Evolutionary conservation across 2,329 filamentous ascomycete genomes (phyloP).

Genomic region (Pezicula carpinea): DNA sequence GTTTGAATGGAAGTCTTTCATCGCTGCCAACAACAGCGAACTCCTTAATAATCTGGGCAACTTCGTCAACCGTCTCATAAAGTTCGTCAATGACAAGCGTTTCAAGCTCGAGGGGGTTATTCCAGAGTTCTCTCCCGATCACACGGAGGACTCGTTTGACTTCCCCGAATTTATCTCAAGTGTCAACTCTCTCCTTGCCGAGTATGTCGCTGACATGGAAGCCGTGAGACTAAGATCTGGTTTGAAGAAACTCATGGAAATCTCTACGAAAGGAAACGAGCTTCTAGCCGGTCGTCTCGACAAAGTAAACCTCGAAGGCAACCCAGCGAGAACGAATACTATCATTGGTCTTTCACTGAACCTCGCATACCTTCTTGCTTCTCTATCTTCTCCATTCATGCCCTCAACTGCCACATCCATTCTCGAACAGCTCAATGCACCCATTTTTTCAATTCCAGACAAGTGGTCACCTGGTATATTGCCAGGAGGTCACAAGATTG

Average conservation of each 20-base stretch:
- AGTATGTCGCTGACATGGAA: constrained; percentile 66
- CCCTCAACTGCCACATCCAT: constrained; percentile 74
- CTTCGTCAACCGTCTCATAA: constrained; percentile 69
- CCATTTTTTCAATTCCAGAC: constrained; percentile 58
- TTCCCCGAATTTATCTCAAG: constrained; percentile 42
- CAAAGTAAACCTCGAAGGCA: constrained; percentile 33
- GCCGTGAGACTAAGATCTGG: constrained; percentile 66
- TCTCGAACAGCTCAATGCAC: constrained; percentile 65
- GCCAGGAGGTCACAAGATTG: constrained; percentile 73
- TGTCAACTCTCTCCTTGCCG: constrained; percentile 60
- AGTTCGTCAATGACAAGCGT: constrained; percentile 69
- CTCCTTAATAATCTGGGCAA: constrained; percentile 71
- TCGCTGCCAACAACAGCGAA: constrained; percentile 82
- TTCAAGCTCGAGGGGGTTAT: constrained; percentile 57
- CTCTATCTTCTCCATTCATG: constrained; percentile 78
- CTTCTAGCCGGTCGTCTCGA: constrained; percentile 44
- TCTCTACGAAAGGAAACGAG: constrained; percentile 61
- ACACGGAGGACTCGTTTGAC: constrained; percentile 50
- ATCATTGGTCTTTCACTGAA: constrained; percentile 75
- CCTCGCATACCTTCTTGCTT: constrained; percentile 76
- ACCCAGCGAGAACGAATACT: constrained; percentile 32
- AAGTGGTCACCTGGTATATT: constrained; percentile 59
- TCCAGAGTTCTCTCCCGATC: constrained; percentile 52
- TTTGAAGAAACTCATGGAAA: constrained; percentile 59
- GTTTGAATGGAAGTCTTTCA: constrained; percentile 84